A percentile compares a stretch with the other conserved stretches of the same genome.
Conservation (phyloP, 2,329 filamentous ascomycete species). For the Xylariaceae sp. region DNA sequence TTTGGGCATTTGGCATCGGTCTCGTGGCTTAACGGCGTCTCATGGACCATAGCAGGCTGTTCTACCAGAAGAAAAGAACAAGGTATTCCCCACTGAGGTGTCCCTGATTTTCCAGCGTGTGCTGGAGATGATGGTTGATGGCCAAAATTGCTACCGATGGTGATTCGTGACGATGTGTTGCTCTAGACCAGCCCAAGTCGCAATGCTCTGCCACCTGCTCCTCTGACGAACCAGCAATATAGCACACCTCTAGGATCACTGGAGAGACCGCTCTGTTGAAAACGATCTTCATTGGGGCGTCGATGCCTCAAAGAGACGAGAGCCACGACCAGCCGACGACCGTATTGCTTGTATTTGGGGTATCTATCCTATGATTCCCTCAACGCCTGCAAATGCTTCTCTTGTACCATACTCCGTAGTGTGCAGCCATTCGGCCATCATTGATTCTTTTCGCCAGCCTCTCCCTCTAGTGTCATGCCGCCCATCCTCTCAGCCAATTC, state of each 20-base stretch:
- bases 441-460: not conserved
- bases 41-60: constrained; percentile 52
- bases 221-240: no score
- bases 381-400: no score
- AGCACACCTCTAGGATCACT: no score
- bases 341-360: no score
- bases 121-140: constrained; percentile 81
- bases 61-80: constrained; percentile 44
- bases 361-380: no score
- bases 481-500: constrained; percentile 2
- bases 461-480: not conserved
- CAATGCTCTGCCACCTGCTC: constrained; percentile 9
- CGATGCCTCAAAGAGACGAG: no score
- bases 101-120: constrained; percentile 67
- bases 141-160: constrained; percentile 49
- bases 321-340: no score
- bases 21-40: constrained; percentile 46
- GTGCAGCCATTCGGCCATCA: not conserved
- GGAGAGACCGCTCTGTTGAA: no score
- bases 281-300: no score
- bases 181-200: no score
- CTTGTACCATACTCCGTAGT: no score
- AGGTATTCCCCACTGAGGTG: constrained; percentile 67
- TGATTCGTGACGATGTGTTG: constrained; percentile 11
- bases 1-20: constrained; percentile 38